phyloP scores from a whole-genome alignment of 2,329 filamentous ascomycete species.

The Sporothrix inflata region DNA sequence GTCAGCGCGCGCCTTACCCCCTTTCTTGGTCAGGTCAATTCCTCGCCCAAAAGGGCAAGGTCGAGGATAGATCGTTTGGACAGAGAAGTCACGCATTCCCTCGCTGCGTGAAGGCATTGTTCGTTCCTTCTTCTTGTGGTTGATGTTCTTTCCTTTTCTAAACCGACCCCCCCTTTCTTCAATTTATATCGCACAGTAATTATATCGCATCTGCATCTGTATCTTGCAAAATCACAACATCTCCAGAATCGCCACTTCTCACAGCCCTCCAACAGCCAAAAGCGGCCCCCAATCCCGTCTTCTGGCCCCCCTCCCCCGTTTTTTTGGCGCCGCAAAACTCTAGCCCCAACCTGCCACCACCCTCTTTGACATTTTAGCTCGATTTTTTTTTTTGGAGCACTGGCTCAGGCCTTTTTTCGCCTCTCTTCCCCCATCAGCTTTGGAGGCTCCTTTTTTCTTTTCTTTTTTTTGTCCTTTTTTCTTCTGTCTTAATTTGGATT shows the following conservation, averaged over 20 bases:
- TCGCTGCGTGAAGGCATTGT: background rate
- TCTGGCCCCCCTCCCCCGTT: background rate
- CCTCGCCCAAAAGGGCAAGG: slow-evolving; percentile 7
- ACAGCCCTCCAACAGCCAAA: slow-evolving; percentile 1
- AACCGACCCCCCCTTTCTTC: background rate
- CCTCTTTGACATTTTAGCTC: slow-evolving; percentile 11
- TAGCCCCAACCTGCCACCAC: slow-evolving; percentile 10
- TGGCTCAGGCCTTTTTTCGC: slow-evolving; percentile 15
- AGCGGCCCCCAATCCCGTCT: slow-evolving; percentile 22
- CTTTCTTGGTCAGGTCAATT: background rate
- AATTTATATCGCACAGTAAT: background rate
- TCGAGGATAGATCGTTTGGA: slow-evolving; percentile 1
- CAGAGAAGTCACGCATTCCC: slow-evolving; percentile 3
- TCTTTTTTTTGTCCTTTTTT: background rate
- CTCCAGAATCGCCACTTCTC: background rate
- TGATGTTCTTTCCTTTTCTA: background rate
- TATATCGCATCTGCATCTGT: background rate
- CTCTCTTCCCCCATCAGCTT: slow-evolving; percentile 6
- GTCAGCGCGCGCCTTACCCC: slow-evolving; percentile 17
- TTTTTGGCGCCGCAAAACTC: background rate
- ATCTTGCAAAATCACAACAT: slow-evolving; percentile 5
- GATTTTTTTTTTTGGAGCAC: slow-evolving; percentile 13
- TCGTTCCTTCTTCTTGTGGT: slow-evolving; percentile 17
- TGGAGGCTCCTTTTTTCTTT: slow-evolving; percentile 16
- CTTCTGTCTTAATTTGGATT: slow-evolving; percentile 11